Percentiles rank a stretch among this genome's conserved stretches.
These are phyloP conservation scores for Flaveria brownii DNA, from an alignment of 129 eudicot genomes.

Conservation along the genomic window DNA sequence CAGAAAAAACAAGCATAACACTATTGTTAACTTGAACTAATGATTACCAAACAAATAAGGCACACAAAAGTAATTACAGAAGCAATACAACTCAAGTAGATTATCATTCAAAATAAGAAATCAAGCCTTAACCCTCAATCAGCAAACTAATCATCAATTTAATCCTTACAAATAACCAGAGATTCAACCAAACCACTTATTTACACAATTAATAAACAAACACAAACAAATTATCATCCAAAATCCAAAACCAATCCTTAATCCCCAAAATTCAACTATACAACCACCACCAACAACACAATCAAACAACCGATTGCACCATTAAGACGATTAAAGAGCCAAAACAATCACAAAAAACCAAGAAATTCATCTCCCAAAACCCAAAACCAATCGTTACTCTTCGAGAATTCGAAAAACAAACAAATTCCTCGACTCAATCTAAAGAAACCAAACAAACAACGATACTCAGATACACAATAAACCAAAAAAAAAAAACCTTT, in stretches of 20 bases:
- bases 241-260: slow-evolving; percentile 12
- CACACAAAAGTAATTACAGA: not conserved
- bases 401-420: slow-evolving; percentile 16
- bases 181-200: slow-evolving; percentile 7
- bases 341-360: not conserved
- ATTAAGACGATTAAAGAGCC: not conserved
- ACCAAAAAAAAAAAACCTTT: not conserved
- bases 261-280: slow-evolving; percentile 27
- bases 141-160: not conserved
- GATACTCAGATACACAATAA: slow-evolving; percentile 2
- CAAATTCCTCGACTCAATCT: not conserved
- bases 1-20: too few relatives aligned
- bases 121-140: slow-evolving; percentile 11
- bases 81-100: not conserved
- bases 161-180: slow-evolving; percentile 15
- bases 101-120: not conserved
- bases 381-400: slow-evolving; percentile 21
- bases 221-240: not conserved
- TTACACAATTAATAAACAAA: not conserved
- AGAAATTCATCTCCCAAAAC: not conserved
- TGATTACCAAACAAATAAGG: not conserved
- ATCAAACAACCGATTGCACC: not conserved
- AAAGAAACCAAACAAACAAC: not conserved
- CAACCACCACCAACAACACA: not conserved
- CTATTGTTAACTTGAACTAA: not conserved